Base-by-base conservation (phyloP, 1,139 yeast genomes). In the Candida freyschussii region DNA sequence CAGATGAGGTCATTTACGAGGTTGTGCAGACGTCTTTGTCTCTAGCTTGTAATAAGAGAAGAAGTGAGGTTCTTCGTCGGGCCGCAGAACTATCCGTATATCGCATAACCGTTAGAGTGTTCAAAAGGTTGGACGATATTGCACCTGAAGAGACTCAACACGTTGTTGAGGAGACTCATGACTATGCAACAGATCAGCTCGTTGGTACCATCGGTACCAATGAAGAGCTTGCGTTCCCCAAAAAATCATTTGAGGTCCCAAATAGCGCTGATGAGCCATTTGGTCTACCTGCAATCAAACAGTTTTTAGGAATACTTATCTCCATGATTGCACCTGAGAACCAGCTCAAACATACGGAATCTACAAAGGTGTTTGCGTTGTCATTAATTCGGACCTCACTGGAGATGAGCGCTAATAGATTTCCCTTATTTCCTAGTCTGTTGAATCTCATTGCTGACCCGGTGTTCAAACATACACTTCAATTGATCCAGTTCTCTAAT, bases 1-100 rank as follows among this genome's bases (percentile, higher is more conserved):
- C 91, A 1, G 91, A 89, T 55, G 91, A 87, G 33, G 79, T 84
- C 19, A 75, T 91, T 34, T 80, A 86, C 41, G 97, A 89, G 54
- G 87, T 89, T 21, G 75, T 89, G 13, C 96, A 91, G 50, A 87
- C 96, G 0, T 86, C 96, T 40, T 69, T 93, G 52, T 80, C 94
- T 11, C 72, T 93, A 59, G 96, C 97, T 2, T 86, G 95, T 53
- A 94, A 91, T 56, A 85, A 87, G 61, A 75, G 89, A 54, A 72
- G 97, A 56, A 82, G 94, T 41, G 97, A 91, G 48, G 85, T 89
- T 11, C 69, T 93, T 39, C 68, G 98, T 51, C 73, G 82, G 41
- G 83, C 94, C 2, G 97, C 97, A 0, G 97, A 91, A 52, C 75
- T 83, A 67, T 76, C 96, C 1, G 75, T 89, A 72, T 66, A 72